These are phyloP conservation scores for Plasmodium ovale DNA, from an alignment of 169 alveolate species.

Conservation along the genomic window DNA sequence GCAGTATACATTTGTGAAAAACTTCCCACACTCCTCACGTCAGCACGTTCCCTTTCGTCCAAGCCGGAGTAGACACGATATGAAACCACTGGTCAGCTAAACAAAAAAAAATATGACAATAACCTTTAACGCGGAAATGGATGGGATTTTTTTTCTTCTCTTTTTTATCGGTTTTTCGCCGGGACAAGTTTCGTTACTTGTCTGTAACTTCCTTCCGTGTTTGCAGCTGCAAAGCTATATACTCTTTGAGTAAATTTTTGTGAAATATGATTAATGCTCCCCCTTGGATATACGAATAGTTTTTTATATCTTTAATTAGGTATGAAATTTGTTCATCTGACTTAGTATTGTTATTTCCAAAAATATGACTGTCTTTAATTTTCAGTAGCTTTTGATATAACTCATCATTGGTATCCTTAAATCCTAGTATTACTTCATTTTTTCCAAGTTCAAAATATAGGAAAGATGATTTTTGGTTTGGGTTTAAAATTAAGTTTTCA, in stretches of 20 bases:
- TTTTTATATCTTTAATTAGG: constrained; percentile 57
- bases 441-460: constrained; percentile 34
- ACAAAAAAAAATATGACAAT: too few species aligned
- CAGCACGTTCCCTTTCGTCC: too few species aligned
- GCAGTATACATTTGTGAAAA: too few species aligned
- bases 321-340: constrained; percentile 19
- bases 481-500: constrained; percentile 47
- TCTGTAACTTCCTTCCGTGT: constrained; percentile 11
- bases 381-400: constrained; percentile 46
- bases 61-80: too few species aligned
- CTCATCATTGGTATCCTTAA: constrained; percentile 59
- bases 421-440: constrained; percentile 50
- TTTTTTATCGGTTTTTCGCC: neutral
- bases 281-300: constrained; percentile 69
- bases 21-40: too few species aligned
- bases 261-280: constrained; percentile 52
- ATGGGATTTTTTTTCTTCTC: neutral
- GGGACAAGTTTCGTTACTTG: neutral
- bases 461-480: constrained; percentile 34
- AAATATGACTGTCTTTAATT: constrained; percentile 36
- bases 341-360: constrained; percentile 20
- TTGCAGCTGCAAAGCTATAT: constrained; percentile 9
- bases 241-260: constrained; percentile 26
- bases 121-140: too few species aligned
- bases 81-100: too few species aligned